phyloP scores from a whole-genome alignment of 2,329 filamentous ascomycete species.

The Oidium heveae region DNA sequence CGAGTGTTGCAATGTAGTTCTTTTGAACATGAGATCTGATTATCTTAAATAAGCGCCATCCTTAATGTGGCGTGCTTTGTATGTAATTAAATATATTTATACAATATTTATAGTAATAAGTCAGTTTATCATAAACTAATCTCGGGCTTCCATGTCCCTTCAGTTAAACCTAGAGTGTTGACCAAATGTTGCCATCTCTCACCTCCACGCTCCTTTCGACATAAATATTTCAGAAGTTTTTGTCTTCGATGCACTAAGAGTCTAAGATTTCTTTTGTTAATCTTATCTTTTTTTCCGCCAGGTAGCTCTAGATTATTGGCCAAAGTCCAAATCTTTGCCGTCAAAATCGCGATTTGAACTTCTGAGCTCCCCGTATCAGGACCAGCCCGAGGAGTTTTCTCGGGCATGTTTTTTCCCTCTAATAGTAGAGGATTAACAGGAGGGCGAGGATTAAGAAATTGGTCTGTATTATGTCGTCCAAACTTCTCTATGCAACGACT shows the following conservation, averaged over 20 bases:
- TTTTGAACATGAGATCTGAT: too few species aligned
- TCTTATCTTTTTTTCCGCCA: constrained; percentile 59
- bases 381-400: constrained; percentile 43
- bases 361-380: constrained; percentile 87
- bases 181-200: constrained; percentile 74
- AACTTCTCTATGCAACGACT: constrained; percentile 67
- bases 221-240: constrained; percentile 67
- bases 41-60: too few species aligned
- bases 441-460: constrained; percentile 25
- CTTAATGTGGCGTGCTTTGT: too few species aligned
- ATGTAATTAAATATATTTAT: too few species aligned
- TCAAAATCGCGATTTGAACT: constrained; percentile 92
- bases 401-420: constrained; percentile 6
- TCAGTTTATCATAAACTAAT: constrained; percentile 38
- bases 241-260: constrained; percentile 72
- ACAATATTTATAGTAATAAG: too few species aligned
- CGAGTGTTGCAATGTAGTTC: too few species aligned
- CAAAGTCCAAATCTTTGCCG: constrained; percentile 70
- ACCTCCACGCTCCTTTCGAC: constrained; percentile 72
- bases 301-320: constrained; percentile 43
- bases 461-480: constrained; percentile 74
- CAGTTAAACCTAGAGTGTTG: constrained; percentile 59
- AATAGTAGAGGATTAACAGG: constrained; percentile 5
- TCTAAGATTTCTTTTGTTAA: constrained; percentile 77
- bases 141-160: constrained; percentile 75